phyloP scores from a whole-genome alignment of 2,329 filamentous ascomycete species.

The Diaporthe batatas region DNA sequence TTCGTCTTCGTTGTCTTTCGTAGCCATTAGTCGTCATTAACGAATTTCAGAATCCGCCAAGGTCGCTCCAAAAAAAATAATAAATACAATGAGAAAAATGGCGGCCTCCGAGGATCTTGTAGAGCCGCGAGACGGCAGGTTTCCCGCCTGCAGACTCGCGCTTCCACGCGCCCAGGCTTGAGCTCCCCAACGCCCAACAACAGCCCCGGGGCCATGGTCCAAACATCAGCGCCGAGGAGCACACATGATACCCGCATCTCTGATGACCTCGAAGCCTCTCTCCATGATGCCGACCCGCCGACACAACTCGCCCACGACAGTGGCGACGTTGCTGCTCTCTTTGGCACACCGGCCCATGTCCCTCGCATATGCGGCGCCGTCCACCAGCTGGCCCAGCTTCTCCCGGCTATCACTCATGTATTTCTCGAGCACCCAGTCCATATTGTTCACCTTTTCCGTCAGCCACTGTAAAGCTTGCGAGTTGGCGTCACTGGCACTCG shows the following conservation, averaged over 20 bases:
- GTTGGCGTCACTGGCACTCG: neutral
- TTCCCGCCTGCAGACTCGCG: too few relatives aligned
- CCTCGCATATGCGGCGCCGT: too few relatives aligned
- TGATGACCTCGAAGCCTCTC: constrained; percentile 6
- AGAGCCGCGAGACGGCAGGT: too few relatives aligned
- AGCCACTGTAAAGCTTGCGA: neutral
- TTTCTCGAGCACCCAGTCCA: neutral
- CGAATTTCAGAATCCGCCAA: too few relatives aligned
- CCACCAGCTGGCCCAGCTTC: neutral
- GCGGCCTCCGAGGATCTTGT: too few relatives aligned
- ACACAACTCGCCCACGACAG: neutral
- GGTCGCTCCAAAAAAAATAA: too few relatives aligned
- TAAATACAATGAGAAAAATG: too few relatives aligned
- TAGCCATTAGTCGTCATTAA: too few relatives aligned
- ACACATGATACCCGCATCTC: neutral
- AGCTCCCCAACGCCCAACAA: too few relatives aligned
- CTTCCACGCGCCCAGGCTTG: too few relatives aligned
- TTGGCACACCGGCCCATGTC: neutral
- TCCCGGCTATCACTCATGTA: neutral
- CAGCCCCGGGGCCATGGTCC: neutral
- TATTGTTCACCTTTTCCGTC: neutral
- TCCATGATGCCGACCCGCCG: constrained; percentile 12
- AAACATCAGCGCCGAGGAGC: neutral
- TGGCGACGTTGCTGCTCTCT: neutral
- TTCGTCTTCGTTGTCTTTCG: too few relatives aligned